Evolutionary conservation across 345 rosid species (phyloP), one percentile per base, ranked within the genome.

Genomic region (Tarenaya hassleriana): DNA sequence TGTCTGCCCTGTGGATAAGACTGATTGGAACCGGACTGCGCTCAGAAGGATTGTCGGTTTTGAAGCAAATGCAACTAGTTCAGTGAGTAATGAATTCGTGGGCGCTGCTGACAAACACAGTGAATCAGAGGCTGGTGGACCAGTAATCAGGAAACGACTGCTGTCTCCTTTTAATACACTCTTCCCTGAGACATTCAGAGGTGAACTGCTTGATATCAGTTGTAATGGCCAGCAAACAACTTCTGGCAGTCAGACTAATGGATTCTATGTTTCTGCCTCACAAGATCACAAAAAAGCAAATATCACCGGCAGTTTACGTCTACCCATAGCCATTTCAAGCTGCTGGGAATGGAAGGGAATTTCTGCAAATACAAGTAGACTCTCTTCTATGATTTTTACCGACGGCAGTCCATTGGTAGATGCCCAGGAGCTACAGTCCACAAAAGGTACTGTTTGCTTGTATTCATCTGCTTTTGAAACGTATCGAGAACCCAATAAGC

Each of bases 381-480:
- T 62, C 31, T 42, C 77, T 42, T 74, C 94, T 34, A 20, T 64
- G 41, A 59, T 75, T 58, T 74, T 79, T 53, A 78, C 85, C 7
- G 91, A 90, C 64, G 97, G n/a, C n/a, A n/a, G 95, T 41, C 95
- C 88, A 50, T 56, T 86, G 69, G 71, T 78, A 53, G 83, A 78
- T 43, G 70, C 69, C 61, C 62, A 53, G 32, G 73, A 62, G 31
- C 63, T 39, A 18, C 55, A 49, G 47, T 52, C 52, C 60, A 21
- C 52, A 44, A 44, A 60, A 13, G 61, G 66, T 35, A 61, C 37
- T 55, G 54, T 69, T 60, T 58, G 66, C 71, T 56, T 67, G 8
- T 35, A 46, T 53, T 62, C 73, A 37, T 59, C 80, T 54, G 59
- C 56, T 20, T 50, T 47, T 71, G 77, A 75, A 64, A 54, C 41